These are phyloP conservation scores for Pseudozyma tsukubaensis DNA, from an alignment of 1,284 basidiomycete species.

Conservation along the genomic window DNA sequence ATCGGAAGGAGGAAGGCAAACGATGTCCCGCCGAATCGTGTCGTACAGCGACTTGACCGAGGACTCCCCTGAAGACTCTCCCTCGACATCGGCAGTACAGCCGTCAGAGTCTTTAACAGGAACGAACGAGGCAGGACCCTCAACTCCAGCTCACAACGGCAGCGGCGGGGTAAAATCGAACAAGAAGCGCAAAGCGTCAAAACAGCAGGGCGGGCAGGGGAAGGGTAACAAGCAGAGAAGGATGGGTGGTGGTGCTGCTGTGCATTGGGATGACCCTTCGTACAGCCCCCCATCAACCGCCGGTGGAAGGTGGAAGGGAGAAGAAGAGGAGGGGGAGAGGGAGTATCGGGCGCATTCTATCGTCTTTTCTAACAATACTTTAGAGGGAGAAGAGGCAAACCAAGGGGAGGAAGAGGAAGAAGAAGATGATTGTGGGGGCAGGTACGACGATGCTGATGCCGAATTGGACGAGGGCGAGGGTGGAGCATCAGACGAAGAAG, in stretches of 20 bases:
- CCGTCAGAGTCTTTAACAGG: background rate
- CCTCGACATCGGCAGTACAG: background rate
- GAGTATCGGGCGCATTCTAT: background rate
- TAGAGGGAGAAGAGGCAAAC: background rate
- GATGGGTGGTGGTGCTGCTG: background rate
- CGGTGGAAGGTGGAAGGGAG: background rate
- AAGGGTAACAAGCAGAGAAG: background rate
- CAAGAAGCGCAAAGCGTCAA: background rate
- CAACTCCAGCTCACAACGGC: background rate
- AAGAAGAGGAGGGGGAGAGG: background rate
- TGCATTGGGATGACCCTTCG: conserved; percentile 37
- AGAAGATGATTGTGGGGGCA: background rate
- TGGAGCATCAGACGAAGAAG: background rate
- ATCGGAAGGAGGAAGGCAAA: background rate
- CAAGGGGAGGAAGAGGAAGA: background rate
- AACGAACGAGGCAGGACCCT: conserved; percentile 2
- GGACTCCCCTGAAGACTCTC: background rate
- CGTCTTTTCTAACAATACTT: background rate
- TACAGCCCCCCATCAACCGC: background rate
- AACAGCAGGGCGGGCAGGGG: background rate
- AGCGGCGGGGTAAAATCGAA: background rate
- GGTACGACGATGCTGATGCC: conserved; percentile 1
- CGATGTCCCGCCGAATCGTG: conserved; percentile 26
- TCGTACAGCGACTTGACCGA: conserved; percentile 32
- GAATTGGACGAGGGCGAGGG: background rate